Conservation (phyloP, 176 grass and related monocot species). For the Carex parvula region DNA sequence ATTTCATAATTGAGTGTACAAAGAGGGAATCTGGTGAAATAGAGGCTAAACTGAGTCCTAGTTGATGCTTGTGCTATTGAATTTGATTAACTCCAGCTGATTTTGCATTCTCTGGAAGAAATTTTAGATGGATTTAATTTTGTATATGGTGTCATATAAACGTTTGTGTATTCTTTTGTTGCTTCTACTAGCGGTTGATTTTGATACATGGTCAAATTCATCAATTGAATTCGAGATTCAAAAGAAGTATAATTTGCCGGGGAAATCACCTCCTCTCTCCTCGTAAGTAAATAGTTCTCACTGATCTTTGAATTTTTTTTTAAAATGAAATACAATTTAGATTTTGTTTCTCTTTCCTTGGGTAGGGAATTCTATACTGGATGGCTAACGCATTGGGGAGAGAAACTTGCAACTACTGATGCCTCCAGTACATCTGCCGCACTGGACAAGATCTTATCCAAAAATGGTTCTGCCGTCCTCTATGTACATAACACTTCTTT, state of each 20-base stretch:
- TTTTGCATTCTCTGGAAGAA: background rate
- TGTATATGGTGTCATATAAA: background rate
- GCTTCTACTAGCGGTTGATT: constrained; percentile 79
- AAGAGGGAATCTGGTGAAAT: background rate
- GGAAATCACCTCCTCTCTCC: constrained; percentile 85
- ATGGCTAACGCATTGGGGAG: constrained; percentile 96
- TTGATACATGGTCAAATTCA: constrained; percentile 70
- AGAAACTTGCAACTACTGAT: constrained; percentile 56
- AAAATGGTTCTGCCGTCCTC: constrained; percentile 87
- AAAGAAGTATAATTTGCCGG: constrained; percentile 79
- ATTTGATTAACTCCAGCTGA: background rate
- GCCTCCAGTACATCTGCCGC: constrained; percentile 54
- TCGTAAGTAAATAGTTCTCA: constrained; percentile 48
- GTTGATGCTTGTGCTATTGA: background rate
- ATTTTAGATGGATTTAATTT: background rate
- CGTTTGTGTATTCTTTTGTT: constrained; percentile 20
- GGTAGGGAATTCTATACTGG: constrained; percentile 96
- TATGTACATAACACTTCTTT: constrained; percentile 66
- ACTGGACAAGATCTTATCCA: constrained; percentile 68
- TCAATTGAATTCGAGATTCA: constrained; percentile 71
- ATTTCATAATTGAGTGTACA: background rate
- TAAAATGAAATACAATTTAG: background rate
- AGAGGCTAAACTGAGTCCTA: background rate
- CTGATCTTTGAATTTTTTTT: background rate
- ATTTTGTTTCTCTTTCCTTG: constrained; percentile 12